Percentiles rank a stretch among this genome's conserved stretches.
Conservation (phyloP, 192 early-diverging fungal genomes). For the Linnemannia zychae region DNA sequence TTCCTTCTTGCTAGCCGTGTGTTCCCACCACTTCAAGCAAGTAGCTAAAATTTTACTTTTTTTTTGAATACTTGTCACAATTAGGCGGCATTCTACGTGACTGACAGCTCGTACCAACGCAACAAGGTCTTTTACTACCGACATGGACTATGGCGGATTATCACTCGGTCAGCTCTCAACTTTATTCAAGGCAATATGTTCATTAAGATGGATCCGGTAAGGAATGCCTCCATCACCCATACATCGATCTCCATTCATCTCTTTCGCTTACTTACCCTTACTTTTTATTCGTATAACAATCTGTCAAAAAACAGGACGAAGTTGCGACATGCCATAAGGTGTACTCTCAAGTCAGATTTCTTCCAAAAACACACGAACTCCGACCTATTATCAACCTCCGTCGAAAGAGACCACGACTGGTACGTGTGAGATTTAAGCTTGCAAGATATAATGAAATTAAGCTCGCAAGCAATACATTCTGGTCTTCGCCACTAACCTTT, state of each 20-base stretch:
- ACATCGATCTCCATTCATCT: neutral
- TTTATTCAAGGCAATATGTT: slow-evolving; percentile 52
- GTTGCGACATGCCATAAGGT: slow-evolving; percentile 39
- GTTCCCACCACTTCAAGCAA: too few species aligned
- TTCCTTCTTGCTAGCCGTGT: neutral
- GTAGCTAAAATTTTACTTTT: neutral
- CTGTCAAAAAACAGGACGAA: neutral
- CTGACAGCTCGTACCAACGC: slow-evolving; percentile 75
- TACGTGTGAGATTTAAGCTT: too few species aligned
- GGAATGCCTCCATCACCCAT: neutral
- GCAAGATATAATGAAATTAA: too few species aligned
- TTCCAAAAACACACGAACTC: slow-evolving; percentile 84
- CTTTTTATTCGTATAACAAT: neutral
- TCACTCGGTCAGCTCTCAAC: slow-evolving; percentile 63
- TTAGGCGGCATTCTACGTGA: slow-evolving; percentile 84
- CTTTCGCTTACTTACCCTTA: neutral
- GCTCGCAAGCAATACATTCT: too few species aligned
- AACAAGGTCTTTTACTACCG: slow-evolving; percentile 83
- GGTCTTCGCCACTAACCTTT: neutral
- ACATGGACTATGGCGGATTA: slow-evolving; percentile 77
- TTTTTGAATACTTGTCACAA: neutral
- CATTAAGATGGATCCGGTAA: slow-evolving; percentile 40
- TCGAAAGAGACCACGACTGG: slow-evolving; percentile 45
- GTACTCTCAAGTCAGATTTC: slow-evolving; percentile 79
- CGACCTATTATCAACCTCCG: slow-evolving; percentile 85